Evolutionary conservation across 441 rosid genomes (phyloP).

Genomic region (Gossypium schwendimanii): DNA sequence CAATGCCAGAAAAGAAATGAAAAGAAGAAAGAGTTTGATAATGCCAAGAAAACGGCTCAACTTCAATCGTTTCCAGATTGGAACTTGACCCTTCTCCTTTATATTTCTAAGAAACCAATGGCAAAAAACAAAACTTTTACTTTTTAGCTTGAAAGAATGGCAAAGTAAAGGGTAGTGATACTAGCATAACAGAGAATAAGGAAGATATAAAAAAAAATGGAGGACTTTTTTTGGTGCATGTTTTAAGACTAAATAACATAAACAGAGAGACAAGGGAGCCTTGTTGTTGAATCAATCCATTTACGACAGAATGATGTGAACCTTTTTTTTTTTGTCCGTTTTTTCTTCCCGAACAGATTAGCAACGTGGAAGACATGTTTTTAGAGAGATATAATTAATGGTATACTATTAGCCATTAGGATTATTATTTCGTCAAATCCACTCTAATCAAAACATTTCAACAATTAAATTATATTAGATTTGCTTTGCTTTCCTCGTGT

Average conservation of each 20-base stretch:
- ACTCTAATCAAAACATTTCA: neutral
- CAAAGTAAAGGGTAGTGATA: neutral
- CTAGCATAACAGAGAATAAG: neutral
- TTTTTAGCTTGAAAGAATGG: neutral
- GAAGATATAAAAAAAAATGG: neutral
- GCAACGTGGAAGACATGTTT: conserved; percentile 34
- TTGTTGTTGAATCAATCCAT: conserved; percentile 1
- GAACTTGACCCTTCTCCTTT: neutral
- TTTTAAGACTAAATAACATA: conserved; percentile 1
- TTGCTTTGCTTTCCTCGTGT: neutral
- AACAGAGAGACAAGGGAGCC: neutral
- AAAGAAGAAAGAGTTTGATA: neutral
- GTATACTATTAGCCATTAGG: neutral
- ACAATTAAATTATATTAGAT: neutral
- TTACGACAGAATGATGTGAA: neutral
- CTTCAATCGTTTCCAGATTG: neutral
- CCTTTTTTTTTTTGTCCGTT: neutral
- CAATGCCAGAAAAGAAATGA: neutral
- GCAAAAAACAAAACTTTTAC: neutral
- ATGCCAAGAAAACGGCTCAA: neutral
- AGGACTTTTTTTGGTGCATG: conserved; percentile 3
- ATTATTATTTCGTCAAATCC: neutral
- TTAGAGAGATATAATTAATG: neutral
- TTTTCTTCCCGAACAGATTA: neutral
- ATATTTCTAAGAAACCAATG: neutral